These are phyloP conservation scores for Suillus placidus DNA, from an alignment of 768 basidiomycete species.

Conservation along the genomic window DNA sequence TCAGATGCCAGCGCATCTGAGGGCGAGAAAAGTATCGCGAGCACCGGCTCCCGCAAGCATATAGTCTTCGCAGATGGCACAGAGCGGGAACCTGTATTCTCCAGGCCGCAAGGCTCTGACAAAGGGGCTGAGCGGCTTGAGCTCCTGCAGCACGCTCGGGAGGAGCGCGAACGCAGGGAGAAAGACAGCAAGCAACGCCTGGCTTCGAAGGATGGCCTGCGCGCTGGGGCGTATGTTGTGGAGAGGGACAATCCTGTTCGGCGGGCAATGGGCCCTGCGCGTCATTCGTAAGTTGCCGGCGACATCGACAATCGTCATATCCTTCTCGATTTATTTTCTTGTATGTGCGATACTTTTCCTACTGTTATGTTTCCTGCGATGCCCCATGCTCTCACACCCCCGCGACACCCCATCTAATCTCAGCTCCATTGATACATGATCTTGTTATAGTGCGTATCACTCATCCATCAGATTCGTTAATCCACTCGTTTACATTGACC, in stretches of 20 bases:
- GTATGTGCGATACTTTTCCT: slow-evolving; percentile 4
- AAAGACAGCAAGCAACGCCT: slow-evolving; percentile 24
- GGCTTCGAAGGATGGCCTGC: slow-evolving; percentile 30
- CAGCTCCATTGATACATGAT: neutral
- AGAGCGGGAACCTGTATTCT: slow-evolving; percentile 12
- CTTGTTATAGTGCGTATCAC: neutral
- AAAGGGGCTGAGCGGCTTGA: slow-evolving; percentile 11
- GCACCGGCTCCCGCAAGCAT: slow-evolving; percentile 6
- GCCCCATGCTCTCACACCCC: neutral
- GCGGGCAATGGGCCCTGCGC: slow-evolving; percentile 33
- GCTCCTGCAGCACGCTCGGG: slow-evolving; percentile 19
- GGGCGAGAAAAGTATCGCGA: slow-evolving; percentile 17
- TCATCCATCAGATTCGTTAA: slow-evolving; percentile 1
- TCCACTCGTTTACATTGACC: slow-evolving; percentile 6
- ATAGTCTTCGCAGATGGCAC: slow-evolving; percentile 6
- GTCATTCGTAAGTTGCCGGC: slow-evolving; percentile 1
- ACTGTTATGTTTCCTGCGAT: neutral
- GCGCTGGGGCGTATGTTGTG: slow-evolving; percentile 30
- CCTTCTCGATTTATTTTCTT: slow-evolving; percentile 1
- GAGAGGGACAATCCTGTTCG: slow-evolving; percentile 35
- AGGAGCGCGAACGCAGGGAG: slow-evolving; percentile 31
- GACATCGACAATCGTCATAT: neutral
- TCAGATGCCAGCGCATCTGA: slow-evolving; percentile 18
- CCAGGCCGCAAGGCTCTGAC: slow-evolving; percentile 12
- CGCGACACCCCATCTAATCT: slow-evolving; percentile 3